Evolutionary conservation across 495 filamentous ascomycete genomes (phyloP), one percentile per base, ranked within the genome.

Genomic region (Aspergillus biplanus): DNA sequence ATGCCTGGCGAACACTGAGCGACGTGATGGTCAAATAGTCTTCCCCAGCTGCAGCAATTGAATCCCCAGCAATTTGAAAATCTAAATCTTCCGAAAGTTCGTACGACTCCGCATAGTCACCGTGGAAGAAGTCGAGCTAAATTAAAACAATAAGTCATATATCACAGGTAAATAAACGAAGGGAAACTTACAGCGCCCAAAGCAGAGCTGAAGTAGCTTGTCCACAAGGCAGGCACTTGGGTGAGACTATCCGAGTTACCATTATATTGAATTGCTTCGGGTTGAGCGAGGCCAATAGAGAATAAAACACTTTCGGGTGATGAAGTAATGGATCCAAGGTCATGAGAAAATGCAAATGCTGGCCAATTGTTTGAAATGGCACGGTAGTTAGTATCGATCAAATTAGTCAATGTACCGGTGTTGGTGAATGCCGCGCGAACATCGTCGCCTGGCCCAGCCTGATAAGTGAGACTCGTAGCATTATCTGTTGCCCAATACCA

Each of bases 11-110:
- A 49, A 89, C 89, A 33, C 89, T 89, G 13, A 97, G 83, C 4
- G 90, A 89, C 8, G 92, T 87, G 58, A 97, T 89, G 57, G 90
- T 90, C 62, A 87, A 82, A 71, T 97, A 97, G 63, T 91, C 86
- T 58, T 84, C 75, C 3, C 84, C 85, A 48, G 73, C 82, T 6
- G 75, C 75, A 31, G 74, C 75, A 48, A 71, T 70, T 2, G 85
- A 83, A 64, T 87, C 85, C 4, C 55, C 58, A 2, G 75, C 71
- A 33, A 88, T 73, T 59, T 78, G 73, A 42, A 66, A 64, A 59
- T 88, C 84, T 39, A 87, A 74, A 0, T 68, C 64, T 3, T 67
- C 66, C 0, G 82, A 75, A 12, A 83, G 49, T 2, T 44, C 47
- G 48, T 52, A 71, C 0, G 79, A 72, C 4, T 68, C 59, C 6